Evolutionary conservation across 495 filamentous ascomycete genomes (phyloP).

Genomic region (Penicillium roqueforti): DNA sequence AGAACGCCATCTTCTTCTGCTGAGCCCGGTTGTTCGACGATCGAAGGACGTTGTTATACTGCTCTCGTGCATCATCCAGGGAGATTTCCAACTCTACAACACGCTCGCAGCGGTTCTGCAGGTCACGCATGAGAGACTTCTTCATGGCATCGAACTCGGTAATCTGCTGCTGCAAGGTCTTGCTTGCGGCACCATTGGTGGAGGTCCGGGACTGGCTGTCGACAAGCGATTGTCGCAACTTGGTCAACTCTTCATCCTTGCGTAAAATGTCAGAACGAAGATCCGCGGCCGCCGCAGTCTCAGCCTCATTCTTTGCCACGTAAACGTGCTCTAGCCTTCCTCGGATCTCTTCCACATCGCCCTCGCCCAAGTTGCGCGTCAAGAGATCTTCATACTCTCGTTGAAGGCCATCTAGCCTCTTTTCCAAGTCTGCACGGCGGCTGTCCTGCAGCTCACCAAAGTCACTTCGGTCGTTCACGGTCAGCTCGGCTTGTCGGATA

Average conservation of each 20-base stretch:
- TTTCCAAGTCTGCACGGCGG: constrained; percentile 68
- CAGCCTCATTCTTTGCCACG: constrained; percentile 63
- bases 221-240: constrained; percentile 69
- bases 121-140: constrained; percentile 96
- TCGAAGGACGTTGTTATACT: constrained; percentile 96
- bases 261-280: constrained; percentile 65
- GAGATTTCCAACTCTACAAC: constrained; percentile 98
- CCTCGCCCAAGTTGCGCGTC: constrained; percentile 70
- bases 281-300: constrained; percentile 64
- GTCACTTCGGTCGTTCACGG: constrained; percentile 62
- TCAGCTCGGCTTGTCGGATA: constrained; percentile 87
- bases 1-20: constrained; percentile 99
- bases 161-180: constrained; percentile 95
- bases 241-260: constrained; percentile 72
- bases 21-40: constrained; percentile 95
- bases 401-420: constrained; percentile 65
- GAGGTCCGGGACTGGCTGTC: constrained; percentile 63
- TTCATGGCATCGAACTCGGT: constrained; percentile 99
- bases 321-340: constrained; percentile 71
- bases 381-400: constrained; percentile 78
- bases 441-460: constrained; percentile 58
- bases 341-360: constrained; percentile 81
- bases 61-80: constrained; percentile 92
- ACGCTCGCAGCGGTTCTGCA: constrained; percentile 96
- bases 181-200: constrained; percentile 69